A percentile compares a stretch with the other conserved stretches of the same genome.
Evolutionary conservation across 2,329 filamentous ascomycete genomes (phyloP).

Genomic region (Ophiostoma sp.): DNA sequence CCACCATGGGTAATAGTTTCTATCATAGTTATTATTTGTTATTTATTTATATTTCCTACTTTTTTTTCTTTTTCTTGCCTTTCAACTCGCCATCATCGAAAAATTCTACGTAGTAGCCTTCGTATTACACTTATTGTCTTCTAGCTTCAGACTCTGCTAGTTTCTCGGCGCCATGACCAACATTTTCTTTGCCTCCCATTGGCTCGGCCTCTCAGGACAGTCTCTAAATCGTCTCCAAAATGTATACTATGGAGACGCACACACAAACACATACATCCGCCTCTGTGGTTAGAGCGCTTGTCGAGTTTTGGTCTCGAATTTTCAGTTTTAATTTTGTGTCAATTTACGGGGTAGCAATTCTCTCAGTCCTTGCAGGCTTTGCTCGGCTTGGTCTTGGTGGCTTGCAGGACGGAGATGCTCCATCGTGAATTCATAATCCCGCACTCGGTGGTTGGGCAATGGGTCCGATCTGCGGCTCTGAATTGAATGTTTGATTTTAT

Average conservation of each 20-base stretch:
- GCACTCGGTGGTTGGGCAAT: neutral
- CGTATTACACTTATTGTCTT: neutral
- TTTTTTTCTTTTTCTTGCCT: neutral
- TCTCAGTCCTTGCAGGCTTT: neutral
- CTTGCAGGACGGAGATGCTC: neutral
- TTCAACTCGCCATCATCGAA: neutral
- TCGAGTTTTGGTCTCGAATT: neutral
- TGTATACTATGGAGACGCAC: neutral
- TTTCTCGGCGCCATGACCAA: neutral
- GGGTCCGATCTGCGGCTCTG: neutral
- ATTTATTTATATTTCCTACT: neutral
- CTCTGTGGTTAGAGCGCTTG: neutral
- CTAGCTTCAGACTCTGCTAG: neutral
- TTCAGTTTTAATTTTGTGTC: neutral
- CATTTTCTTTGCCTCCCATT: neutral
- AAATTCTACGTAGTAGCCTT: neutral
- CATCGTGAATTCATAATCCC: neutral
- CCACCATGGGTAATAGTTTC: neutral
- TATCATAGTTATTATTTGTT: too few species aligned
- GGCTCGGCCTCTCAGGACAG: neutral
- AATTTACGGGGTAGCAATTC: conserved; percentile 1
- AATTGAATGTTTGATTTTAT: neutral
- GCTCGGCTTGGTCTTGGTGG: neutral
- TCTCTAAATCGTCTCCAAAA: neutral
- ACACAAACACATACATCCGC: neutral